Conservation (phyloP, 2,329 filamentous ascomycete genomes). For the Penicillium decumbens region DNA sequence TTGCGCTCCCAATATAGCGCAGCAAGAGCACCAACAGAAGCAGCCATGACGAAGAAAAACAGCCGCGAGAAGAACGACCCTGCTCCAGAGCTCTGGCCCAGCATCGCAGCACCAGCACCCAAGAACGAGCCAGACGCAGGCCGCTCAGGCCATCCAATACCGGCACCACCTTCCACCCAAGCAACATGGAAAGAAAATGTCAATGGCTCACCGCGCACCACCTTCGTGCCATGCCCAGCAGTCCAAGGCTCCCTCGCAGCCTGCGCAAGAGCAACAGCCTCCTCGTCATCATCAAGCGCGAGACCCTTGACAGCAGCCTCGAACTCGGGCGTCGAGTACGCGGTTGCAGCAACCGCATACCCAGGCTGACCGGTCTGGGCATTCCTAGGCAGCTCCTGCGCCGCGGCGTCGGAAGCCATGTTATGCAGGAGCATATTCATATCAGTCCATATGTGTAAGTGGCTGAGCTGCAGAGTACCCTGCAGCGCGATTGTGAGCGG, state of each 20-base stretch:
- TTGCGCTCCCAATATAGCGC: slow-evolving; percentile 39
- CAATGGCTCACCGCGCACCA: slow-evolving; percentile 83
- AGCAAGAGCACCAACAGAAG: slow-evolving; percentile 32
- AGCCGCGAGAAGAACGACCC: slow-evolving; percentile 28
- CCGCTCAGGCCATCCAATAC: slow-evolving; percentile 32
- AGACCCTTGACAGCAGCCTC: slow-evolving; percentile 42
- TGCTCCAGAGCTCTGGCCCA: slow-evolving; percentile 7
- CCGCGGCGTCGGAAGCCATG: slow-evolving; percentile 29
- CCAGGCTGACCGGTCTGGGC: slow-evolving; percentile 50
- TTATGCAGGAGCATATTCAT: slow-evolving; percentile 81
- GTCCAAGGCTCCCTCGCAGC: slow-evolving; percentile 47
- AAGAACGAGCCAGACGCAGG: slow-evolving; percentile 18
- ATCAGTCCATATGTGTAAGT: slow-evolving; percentile 84
- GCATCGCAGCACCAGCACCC: slow-evolving; percentile 5
- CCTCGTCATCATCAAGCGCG: slow-evolving; percentile 27
- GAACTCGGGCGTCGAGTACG: slow-evolving; percentile 75
- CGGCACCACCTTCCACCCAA: slow-evolving; percentile 56
- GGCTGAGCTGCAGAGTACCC: slow-evolving; percentile 80
- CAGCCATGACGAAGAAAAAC: slow-evolving; percentile 37
- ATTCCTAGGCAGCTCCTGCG: slow-evolving; percentile 47
- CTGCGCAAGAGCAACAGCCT: slow-evolving; percentile 43
- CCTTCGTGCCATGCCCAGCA: slow-evolving; percentile 52
- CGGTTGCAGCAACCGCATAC: slow-evolving; percentile 79
- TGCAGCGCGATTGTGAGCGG: slow-evolving; percentile 84
- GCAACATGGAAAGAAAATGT: slow-evolving; percentile 73